A percentile compares a stretch with the other conserved stretches of the same genome.
phyloP scores from a whole-genome alignment of 2,329 filamentous ascomycete species.

The Aspergillus oerlinghausenensis region DNA sequence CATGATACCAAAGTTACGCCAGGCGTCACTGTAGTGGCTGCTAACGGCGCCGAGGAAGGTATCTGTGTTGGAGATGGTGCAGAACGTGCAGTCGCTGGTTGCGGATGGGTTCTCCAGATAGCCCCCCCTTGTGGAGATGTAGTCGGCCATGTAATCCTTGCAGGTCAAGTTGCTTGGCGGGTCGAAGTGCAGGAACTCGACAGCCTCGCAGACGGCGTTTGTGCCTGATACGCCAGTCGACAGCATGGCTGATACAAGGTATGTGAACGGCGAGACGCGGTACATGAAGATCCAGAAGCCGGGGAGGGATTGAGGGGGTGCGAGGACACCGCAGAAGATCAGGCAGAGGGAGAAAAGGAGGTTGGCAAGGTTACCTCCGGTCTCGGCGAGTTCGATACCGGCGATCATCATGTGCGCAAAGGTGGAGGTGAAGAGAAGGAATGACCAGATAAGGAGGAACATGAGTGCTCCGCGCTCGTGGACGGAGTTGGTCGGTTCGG shows the following conservation, averaged over 20 bases:
- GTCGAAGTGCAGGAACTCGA: conserved; percentile 29
- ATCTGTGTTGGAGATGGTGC: conserved; percentile 43
- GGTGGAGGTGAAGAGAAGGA: conserved; percentile 67
- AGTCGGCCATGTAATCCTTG: conserved; percentile 43
- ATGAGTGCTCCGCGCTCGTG: conserved; percentile 59
- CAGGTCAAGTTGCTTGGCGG: conserved; percentile 62
- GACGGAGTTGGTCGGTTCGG: conserved; percentile 35
- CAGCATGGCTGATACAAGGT: conserved; percentile 47
- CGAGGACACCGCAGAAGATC: conserved; percentile 54
- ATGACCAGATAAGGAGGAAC: conserved; percentile 59
- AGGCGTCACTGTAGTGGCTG: conserved; percentile 47
- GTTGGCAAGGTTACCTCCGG: conserved; percentile 60
- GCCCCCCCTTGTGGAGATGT: conserved; percentile 36
- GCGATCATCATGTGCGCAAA: conserved; percentile 72
- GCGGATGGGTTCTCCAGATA: conserved; percentile 42
- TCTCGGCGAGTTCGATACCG: conserved; percentile 64
- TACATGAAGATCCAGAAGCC: conserved; percentile 80
- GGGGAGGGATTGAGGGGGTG: conserved; percentile 54
- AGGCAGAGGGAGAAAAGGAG: conserved; percentile 56
- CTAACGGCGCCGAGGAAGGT: conserved; percentile 42
- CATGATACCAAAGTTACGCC: conserved; percentile 67
- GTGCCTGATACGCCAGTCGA: conserved; percentile 35
- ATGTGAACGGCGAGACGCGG: conserved; percentile 62
- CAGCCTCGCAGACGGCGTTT: conserved; percentile 23
- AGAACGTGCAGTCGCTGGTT: conserved; percentile 48